Conservation (phyloP, 2,329 filamentous ascomycete species). For the Arthrobotrys iridis region DNA sequence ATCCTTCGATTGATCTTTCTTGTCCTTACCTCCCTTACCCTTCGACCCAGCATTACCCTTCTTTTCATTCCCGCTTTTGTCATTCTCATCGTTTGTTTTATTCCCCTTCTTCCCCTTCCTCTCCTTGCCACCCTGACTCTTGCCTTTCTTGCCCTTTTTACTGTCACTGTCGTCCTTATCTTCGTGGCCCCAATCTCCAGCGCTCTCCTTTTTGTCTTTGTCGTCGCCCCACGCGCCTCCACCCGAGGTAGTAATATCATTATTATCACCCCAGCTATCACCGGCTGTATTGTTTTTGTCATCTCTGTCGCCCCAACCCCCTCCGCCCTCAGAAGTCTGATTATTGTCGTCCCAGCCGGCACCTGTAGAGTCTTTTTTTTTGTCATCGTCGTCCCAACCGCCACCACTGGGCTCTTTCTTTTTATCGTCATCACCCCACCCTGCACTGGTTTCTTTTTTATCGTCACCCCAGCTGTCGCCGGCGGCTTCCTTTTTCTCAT, state of each 20-base stretch:
- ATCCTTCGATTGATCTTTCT: conserved; percentile 14
- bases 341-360: not conserved
- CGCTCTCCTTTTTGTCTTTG: not conserved
- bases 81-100: conserved; percentile 23
- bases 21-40: conserved; percentile 9
- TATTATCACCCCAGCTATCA: conserved; percentile 19
- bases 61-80: conserved; percentile 23
- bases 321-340: not conserved
- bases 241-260: conserved; percentile 8
- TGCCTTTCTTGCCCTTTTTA: conserved; percentile 6
- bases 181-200: not conserved
- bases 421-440: not conserved
- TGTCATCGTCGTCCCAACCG: not conserved
- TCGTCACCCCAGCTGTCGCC: not conserved
- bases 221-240: conserved; percentile 11
- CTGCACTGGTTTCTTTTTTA: not conserved
- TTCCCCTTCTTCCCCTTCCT: conserved; percentile 30
- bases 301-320: not conserved
- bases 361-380: not conserved
- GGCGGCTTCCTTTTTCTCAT: not conserved
- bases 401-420: not conserved
- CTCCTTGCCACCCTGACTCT: conserved; percentile 20
- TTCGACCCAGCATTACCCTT: conserved; percentile 4
- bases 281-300: not conserved
- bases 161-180: conserved; percentile 2